Percentiles rank a stretch among this genome's conserved stretches.
phyloP scores from a whole-genome alignment of 2,329 filamentous ascomycete genomes.

The Colletotrichum tanaceti region DNA sequence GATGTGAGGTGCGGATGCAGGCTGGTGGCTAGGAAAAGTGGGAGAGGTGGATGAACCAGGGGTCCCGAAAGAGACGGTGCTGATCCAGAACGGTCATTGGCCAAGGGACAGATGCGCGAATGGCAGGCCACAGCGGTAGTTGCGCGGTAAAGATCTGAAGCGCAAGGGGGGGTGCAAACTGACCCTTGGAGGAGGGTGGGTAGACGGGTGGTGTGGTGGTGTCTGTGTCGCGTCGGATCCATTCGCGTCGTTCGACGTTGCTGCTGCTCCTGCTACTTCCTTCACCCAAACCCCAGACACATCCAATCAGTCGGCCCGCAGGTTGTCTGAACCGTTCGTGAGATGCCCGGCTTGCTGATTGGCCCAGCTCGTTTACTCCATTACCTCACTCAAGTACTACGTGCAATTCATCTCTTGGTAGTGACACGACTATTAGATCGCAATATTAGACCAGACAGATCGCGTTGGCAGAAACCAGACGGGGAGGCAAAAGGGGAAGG shows the following conservation, averaged over 20 bases:
- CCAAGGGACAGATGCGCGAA: slow-evolving; percentile 36
- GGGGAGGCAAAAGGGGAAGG: too few species aligned
- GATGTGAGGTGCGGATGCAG: background rate
- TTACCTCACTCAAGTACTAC: background rate
- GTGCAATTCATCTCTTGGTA: background rate
- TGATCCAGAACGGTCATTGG: slow-evolving; percentile 37
- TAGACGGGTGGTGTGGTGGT: too few species aligned
- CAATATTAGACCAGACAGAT: background rate
- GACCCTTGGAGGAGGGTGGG: slow-evolving; percentile 13
- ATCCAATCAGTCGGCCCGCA: slow-evolving; percentile 29
- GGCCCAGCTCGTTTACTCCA: slow-evolving; percentile 27
- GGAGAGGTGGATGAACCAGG: slow-evolving; percentile 32
- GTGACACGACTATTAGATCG: background rate
- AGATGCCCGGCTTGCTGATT: slow-evolving; percentile 19
- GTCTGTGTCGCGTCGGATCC: background rate
- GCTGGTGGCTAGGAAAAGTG: slow-evolving; percentile 9
- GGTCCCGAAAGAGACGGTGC: slow-evolving; percentile 13
- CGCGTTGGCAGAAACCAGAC: too few species aligned
- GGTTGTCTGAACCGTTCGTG: slow-evolving; percentile 21
- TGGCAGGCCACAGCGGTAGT: slow-evolving; percentile 36
- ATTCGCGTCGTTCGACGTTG: background rate
- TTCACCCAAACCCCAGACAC: background rate
- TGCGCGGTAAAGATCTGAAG: slow-evolving; percentile 40
- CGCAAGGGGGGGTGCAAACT: slow-evolving; percentile 38
- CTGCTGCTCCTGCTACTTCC: background rate